A percentile compares a stretch with the other conserved stretches of the same genome.
These are phyloP conservation scores for Xylaria sp. DNA, from an alignment of 2,329 filamentous ascomycete species.

Conservation along the genomic window DNA sequence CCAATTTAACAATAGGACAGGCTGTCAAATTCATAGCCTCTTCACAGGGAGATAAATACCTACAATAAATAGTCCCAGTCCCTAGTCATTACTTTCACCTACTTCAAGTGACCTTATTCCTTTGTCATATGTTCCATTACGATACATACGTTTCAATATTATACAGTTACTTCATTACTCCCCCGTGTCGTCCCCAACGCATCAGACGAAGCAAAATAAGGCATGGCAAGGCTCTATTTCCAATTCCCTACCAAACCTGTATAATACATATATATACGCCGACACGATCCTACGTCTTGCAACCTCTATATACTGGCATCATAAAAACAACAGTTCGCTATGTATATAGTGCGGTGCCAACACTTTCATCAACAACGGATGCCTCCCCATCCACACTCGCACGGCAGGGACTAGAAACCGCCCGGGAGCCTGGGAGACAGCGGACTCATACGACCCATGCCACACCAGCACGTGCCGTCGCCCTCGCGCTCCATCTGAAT, in stretches of 20 bases:
- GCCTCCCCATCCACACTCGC: not conserved
- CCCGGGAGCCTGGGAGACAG: conserved; percentile 44
- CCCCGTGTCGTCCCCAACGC: not conserved
- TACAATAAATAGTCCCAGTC: not conserved
- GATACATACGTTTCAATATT: not conserved
- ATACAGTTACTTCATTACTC: not conserved
- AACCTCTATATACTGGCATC: conserved; percentile 24
- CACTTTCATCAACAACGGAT: not conserved
- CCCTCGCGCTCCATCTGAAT: conserved; percentile 90
- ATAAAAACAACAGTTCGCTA: conserved; percentile 17
- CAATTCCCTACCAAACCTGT: conserved; percentile 1
- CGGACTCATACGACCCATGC: conserved; percentile 53
- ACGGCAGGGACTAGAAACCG: conserved; percentile 16
- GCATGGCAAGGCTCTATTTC: conserved; percentile 9
- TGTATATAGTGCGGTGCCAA: conserved; percentile 7
- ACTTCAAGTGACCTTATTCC: not conserved
- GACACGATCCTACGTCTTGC: conserved; percentile 9
- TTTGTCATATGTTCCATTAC: not conserved
- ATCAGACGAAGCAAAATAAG: not conserved
- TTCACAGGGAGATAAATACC: not conserved
- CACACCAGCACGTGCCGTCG: conserved; percentile 73
- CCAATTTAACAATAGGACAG: not conserved
- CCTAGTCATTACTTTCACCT: not conserved
- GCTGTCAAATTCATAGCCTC: not conserved
- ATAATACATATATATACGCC: conserved; percentile 20